A percentile compares a stretch with the other conserved stretches of the same genome.
phyloP scores from a whole-genome alignment of 345 rosid genomes.

The Eucalyptus marginata region DNA sequence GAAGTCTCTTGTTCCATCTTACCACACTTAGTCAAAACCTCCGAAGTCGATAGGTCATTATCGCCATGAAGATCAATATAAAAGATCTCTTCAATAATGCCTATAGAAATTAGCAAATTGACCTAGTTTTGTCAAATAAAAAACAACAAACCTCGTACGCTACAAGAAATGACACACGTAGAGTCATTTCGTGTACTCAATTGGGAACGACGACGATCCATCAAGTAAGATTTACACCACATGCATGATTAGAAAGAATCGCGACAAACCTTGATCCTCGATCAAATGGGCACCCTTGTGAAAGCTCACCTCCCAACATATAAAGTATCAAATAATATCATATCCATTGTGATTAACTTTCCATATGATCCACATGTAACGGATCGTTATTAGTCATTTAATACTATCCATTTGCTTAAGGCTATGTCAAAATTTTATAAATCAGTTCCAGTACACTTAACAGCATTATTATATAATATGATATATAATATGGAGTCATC shows the following conservation, averaged over 20 bases:
- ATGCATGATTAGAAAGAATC: background rate
- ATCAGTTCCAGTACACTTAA: background rate
- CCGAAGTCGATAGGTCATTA: background rate
- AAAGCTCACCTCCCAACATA: fast-evolving
- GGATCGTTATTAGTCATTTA: fast-evolving
- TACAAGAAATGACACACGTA: background rate
- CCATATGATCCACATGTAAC: background rate
- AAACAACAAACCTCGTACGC: background rate
- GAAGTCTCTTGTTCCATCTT: background rate
- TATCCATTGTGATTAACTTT: background rate
- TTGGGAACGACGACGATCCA: fast-evolving
- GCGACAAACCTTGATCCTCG: background rate
- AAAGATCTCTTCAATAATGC: background rate
- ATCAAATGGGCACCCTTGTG: fast-evolving
- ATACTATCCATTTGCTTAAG: background rate
- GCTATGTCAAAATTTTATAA: background rate
- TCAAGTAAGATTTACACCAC: background rate
- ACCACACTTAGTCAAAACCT: background rate
- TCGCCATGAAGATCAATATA: background rate
- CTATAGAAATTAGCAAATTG: background rate
- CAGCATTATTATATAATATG: background rate
- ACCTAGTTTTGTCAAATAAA: background rate
- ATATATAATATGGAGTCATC: fast-evolving
- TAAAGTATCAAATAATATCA: background rate
- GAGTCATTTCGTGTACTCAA: background rate